Evolutionary conservation across 2,329 filamentous ascomycete genomes (phyloP).

Genomic region (Penicillium glabrum): DNA sequence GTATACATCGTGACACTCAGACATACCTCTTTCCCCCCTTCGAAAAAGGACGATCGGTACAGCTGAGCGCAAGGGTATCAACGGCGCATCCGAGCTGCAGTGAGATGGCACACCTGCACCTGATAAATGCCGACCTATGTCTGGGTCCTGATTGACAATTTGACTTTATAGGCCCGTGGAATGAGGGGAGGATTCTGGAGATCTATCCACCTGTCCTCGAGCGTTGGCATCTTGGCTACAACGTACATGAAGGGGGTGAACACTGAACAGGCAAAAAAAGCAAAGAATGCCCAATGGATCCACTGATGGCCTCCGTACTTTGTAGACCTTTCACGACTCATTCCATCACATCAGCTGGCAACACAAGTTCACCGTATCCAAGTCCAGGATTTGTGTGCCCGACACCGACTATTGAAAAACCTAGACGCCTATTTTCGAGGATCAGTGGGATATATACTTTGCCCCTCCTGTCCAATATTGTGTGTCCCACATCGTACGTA

Average conservation of each 20-base stretch:
- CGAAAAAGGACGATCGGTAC: conserved; percentile 11
- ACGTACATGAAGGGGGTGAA: not conserved
- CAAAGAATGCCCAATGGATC: not conserved
- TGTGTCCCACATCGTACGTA: not conserved
- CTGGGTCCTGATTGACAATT: conserved; percentile 3
- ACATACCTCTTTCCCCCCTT: conserved; percentile 8
- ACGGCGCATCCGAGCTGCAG: conserved; percentile 11
- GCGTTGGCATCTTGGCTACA: not conserved
- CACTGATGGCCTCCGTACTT: not conserved
- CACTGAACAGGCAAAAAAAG: not conserved
- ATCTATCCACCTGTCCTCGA: conserved; percentile 1
- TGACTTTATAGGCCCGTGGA: not conserved
- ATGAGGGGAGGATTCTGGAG: conserved; percentile 2
- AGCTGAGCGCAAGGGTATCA: conserved; percentile 9
- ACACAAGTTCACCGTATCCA: not conserved
- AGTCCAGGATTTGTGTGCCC: not conserved
- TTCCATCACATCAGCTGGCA: not conserved
- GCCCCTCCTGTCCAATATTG: not conserved
- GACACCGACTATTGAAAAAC: not conserved
- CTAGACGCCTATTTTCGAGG: not conserved
- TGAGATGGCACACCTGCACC: conserved; percentile 19
- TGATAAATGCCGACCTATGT: conserved; percentile 1
- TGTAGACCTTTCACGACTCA: not conserved
- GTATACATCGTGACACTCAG: conserved; percentile 14
- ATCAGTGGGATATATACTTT: not conserved